Conservation (phyloP, 83 land plant species). For the Diphasiastrum complanatum region DNA sequence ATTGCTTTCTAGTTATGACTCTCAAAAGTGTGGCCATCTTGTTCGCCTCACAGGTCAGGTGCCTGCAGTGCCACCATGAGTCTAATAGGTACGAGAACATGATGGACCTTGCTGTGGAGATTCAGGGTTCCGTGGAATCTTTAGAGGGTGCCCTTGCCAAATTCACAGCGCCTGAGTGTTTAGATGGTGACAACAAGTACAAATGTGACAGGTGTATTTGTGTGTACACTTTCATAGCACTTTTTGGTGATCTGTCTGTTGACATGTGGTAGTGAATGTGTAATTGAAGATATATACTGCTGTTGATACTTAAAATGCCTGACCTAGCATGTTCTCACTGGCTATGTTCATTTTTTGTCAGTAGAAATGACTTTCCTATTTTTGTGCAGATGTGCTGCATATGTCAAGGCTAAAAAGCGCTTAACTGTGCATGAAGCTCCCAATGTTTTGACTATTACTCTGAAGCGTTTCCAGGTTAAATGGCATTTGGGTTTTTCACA, state of each 20-base stretch:
- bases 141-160: conserved; percentile 50
- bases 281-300: conserved; percentile 2
- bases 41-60: conserved; percentile 22
- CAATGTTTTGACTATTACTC: conserved; percentile 58
- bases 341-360: background rate
- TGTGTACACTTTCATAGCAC: too few relatives aligned
- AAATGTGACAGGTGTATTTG: conserved; percentile 29
- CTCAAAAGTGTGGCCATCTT: background rate
- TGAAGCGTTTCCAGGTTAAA: conserved; percentile 74
- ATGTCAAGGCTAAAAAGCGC: conserved; percentile 66
- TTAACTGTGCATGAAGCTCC: conserved; percentile 71
- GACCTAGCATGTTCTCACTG: background rate
- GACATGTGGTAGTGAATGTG: too few relatives aligned
- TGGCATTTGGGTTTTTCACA: background rate
- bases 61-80: conserved; percentile 26
- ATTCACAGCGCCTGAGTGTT: conserved; percentile 45
- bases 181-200: conserved; percentile 60
- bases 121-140: conserved; percentile 46
- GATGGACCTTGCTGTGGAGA: conserved; percentile 53
- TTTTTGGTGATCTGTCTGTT: background rate
- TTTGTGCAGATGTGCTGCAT: conserved; percentile 54
- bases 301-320: background rate
- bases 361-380: too few relatives aligned
- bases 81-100: conserved; percentile 28
- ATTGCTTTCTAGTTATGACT: background rate